Base-by-base conservation (phyloP, 1,139 yeast species). In the Kurtzmaniella natalensis region DNA sequence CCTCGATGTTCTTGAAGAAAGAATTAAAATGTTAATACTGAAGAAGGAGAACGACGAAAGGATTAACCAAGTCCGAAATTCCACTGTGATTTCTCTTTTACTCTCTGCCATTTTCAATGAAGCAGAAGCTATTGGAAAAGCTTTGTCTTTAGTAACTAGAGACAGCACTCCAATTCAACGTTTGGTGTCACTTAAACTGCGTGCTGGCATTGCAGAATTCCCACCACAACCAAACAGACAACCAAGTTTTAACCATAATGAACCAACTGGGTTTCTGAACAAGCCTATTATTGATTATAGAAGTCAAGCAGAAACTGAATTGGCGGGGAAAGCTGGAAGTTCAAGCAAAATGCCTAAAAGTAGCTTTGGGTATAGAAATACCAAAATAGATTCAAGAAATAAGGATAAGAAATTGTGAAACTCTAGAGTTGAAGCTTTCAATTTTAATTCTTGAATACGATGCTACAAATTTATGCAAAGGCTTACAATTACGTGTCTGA, bases 261-360 rank as follows among this genome's bases (percentile, higher is more conserved):
- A n/a, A 9, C 29, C 29, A 18, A 26, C 19, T 10, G 29, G 29
- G 5, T 26, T 15, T 26, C 18, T 26, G 29, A 26, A 17, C 11
- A 16, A 26, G 5, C 15, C 15, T 17, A 17, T 17, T 18, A 23
- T 23, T 11, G 29, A 26, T 26, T 18, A 26, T 14, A 20, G 29
- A 18, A 17, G 11, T 10, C 20, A 17, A 17, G 29, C 29, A 15
- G 29, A 26, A 26, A 17, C 13, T 17, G 29, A 26, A n/a, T 18
- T 26, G 15, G 21, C 15, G n/a, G n/a, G n/a, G n/a, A n/a, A n/a
- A n/a, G n/a, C n/a, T n/a, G n/a, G n/a, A n/a, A n/a, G n/a, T n/a
- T n/a, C n/a, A n/a, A n/a, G n/a, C n/a, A n/a, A n/a, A n/a, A n/a
- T n/a, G n/a, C n/a, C n/a, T n/a, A n/a, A n/a, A n/a, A n/a, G n/a